Evolutionary conservation across 2,329 filamentous ascomycete genomes (phyloP).

Genomic region (Metarhizium sp.): DNA sequence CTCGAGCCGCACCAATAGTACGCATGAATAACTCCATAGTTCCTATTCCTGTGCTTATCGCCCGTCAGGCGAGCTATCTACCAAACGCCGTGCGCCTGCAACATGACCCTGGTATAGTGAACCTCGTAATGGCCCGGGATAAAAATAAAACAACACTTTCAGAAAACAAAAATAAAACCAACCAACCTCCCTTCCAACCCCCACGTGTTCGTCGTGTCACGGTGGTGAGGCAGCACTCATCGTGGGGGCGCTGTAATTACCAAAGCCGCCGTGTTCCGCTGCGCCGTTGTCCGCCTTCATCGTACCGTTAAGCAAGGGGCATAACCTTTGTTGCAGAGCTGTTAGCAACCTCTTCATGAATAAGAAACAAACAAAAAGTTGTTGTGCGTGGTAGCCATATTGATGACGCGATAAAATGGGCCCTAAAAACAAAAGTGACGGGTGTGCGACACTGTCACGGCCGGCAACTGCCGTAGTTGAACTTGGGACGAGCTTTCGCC

Average conservation of each 20-base stretch:
- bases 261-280: slow-evolving; percentile 50
- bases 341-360: slow-evolving; percentile 9
- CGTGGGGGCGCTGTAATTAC: slow-evolving; percentile 37
- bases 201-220: background rate
- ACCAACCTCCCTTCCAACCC: background rate
- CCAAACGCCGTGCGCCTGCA: background rate
- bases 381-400: background rate
- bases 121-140: background rate
- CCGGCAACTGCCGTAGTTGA: slow-evolving; percentile 11
- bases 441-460: slow-evolving; percentile 10
- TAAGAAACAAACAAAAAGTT: background rate
- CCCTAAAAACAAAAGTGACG: background rate
- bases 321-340: slow-evolving; percentile 57
- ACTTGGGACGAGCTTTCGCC: slow-evolving; percentile 11
- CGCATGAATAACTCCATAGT: background rate
- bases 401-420: background rate
- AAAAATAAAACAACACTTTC: background rate
- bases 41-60: background rate
- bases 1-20: background rate
- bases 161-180: background rate
- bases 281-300: slow-evolving; percentile 52
- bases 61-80: background rate
- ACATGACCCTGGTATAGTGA: background rate
- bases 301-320: slow-evolving; percentile 76
- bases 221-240: slow-evolving; percentile 24